These are phyloP conservation scores for Verticillium nubilum DNA, from an alignment of 2,329 filamentous ascomycete genomes.

Conservation along the genomic window DNA sequence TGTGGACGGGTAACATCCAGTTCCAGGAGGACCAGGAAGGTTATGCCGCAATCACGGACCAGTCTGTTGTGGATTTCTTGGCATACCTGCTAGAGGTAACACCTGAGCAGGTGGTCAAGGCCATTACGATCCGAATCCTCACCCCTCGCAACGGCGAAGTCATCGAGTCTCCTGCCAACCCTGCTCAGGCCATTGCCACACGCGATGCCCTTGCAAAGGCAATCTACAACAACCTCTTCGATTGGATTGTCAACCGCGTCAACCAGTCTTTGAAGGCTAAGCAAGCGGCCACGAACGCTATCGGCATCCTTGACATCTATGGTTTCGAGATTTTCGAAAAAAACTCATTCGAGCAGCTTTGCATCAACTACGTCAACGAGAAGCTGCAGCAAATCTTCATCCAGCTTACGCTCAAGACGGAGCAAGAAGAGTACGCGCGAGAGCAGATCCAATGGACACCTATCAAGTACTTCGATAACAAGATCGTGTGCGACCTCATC, in stretches of 20 bases:
- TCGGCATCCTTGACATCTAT: constrained; percentile 98
- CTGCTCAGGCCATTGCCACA: constrained; percentile 77
- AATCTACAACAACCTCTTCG: constrained; percentile 97
- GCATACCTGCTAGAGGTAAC: constrained; percentile 91
- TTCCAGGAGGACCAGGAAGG: constrained; percentile 86
- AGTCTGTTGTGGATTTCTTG: constrained; percentile 89
- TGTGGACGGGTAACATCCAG: constrained; percentile 93
- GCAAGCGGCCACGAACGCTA: constrained; percentile 71
- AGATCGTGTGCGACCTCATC: constrained; percentile 95
- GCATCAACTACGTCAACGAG: constrained; percentile 99
- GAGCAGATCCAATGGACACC: constrained; percentile 99
- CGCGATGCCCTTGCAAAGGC: constrained; percentile 89
- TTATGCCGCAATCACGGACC: constrained; percentile 80
- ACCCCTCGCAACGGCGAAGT: constrained; percentile 61
- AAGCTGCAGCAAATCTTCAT: constrained; percentile 99
- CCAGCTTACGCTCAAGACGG: constrained; percentile 89
- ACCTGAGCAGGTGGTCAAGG: constrained; percentile 72
- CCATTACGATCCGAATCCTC: constrained; percentile 83
- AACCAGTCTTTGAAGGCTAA: constrained; percentile 82
- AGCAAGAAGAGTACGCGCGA: constrained; percentile 93
- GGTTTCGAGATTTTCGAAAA: constrained; percentile 99
- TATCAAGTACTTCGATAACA: constrained; percentile 99
- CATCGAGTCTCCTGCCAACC: constrained; percentile 75
- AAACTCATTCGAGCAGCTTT: constrained; percentile 98
- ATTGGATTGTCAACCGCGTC: constrained; percentile 94